Evolutionary conservation across 176 grass and related monocot genomes (phyloP), one percentile per base, ranked within the genome.

Genomic region (Aegilops tauschii): DNA sequence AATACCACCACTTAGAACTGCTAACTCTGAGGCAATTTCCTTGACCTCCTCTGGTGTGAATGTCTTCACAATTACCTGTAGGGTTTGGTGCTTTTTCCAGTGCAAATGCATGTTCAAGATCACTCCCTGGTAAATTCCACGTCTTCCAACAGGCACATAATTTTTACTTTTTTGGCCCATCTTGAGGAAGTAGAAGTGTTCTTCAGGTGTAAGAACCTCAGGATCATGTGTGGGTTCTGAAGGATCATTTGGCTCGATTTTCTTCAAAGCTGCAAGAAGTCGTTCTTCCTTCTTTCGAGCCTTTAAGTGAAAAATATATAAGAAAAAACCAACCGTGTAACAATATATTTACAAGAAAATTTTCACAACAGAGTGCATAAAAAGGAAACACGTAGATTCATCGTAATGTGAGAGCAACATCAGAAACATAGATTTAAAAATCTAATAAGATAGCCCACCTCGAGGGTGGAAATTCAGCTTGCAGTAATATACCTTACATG

Each of bases 91-190:
- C 44, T 98, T 98, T 83, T 98, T 98, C 96, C 96, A 98, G 77
- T 98, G 96, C 86, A 98, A 92, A 86, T 98, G 96, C 93, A 98
- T 98, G 82, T 98, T 98, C 78, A 98, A 85, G 68, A 98, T 98
- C 66, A 98, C 96, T 71, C 96, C 96, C 84, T 96, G 96, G 65
- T 96, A 98, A 86, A 98, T 96, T 61, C 96, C 93, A 84, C 96
- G 93, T 62, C 90, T 88, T 81, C 96, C 96, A 88, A 98, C 92
- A 52, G 96, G 96, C 47, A 98, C 96, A 91, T 98, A 98, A 29
- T 96, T 98, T 85, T 98, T 98, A 89, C 86, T 88, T 71, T 98
- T 98, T 59, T 89, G 86, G 10, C 96, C 96, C 93, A 96, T 92
- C 91, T 98, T 98, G 39, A 98, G 93, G 87, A 92, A 88, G 84